These are phyloP conservation scores for Blepharisma stoltei DNA, from an alignment of 73 alveolate species.

Conservation along the genomic window DNA sequence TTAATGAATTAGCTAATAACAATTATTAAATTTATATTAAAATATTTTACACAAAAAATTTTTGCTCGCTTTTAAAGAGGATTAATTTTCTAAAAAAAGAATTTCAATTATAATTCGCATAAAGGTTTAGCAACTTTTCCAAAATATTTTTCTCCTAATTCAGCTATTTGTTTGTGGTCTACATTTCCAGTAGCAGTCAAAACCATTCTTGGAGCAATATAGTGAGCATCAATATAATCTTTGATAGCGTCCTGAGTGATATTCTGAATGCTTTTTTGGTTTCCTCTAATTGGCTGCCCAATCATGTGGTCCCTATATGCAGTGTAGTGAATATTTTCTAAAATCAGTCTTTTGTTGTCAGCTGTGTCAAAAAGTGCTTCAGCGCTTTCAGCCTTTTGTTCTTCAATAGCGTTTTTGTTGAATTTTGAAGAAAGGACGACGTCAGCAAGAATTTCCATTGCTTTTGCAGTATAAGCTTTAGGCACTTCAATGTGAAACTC, in stretches of 20 bases:
- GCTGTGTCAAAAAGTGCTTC: slow-evolving; percentile 56
- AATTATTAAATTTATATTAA: too few relatives aligned
- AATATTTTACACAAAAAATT: too few relatives aligned
- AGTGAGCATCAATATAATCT: slow-evolving; percentile 62
- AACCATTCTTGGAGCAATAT: slow-evolving; percentile 75
- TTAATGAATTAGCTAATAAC: too few relatives aligned
- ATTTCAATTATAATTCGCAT: slow-evolving; percentile 29
- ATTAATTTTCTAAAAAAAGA: too few relatives aligned
- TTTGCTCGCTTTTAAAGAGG: too few relatives aligned
- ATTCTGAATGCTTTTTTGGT: slow-evolving; percentile 62
- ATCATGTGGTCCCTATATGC: slow-evolving; percentile 77
- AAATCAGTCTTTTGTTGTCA: slow-evolving; percentile 18
- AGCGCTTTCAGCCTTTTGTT: slow-evolving; percentile 73
- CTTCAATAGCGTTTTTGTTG: slow-evolving; percentile 58
- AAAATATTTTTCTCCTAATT: slow-evolving; percentile 59
- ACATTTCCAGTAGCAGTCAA: slow-evolving; percentile 83
- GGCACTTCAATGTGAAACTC: slow-evolving; percentile 65
- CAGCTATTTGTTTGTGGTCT: slow-evolving; percentile 69
- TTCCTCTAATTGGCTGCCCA: slow-evolving; percentile 86
- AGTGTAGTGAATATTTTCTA: slow-evolving; percentile 56
- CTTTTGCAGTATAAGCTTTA: slow-evolving; percentile 49
- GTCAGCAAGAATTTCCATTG: slow-evolving; percentile 75
- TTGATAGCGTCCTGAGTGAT: slow-evolving; percentile 69
- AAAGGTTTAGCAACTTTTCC: slow-evolving; percentile 45
- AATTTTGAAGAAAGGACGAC: slow-evolving; percentile 70